These are phyloP conservation scores for Talaromyces funiculosus DNA, from an alignment of 2,329 filamentous ascomycete species.

Conservation along the genomic window DNA sequence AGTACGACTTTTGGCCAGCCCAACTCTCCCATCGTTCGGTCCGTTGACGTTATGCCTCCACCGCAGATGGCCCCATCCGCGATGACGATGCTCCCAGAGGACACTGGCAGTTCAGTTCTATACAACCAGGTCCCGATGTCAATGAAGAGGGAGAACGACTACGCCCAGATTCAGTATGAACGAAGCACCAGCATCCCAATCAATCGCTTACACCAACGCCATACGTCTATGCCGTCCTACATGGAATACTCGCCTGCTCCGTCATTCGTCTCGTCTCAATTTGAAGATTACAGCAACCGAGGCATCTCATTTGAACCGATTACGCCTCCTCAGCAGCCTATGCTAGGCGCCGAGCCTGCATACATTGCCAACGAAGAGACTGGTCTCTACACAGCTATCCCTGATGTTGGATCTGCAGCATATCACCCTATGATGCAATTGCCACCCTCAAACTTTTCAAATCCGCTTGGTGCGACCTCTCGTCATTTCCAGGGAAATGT, in stretches of 20 bases:
- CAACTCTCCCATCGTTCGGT: conserved; percentile 81
- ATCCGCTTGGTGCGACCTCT: conserved; percentile 68
- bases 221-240: conserved; percentile 97
- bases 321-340: conserved; percentile 85
- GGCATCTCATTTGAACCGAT: conserved; percentile 95
- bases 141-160: conserved; percentile 87
- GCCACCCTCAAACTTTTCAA: conserved; percentile 75
- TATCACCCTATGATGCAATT: conserved; percentile 89
- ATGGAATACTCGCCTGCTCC: conserved; percentile 97
- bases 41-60: conserved; percentile 85
- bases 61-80: conserved; percentile 64
- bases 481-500: conserved; percentile 68
- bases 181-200: conserved; percentile 74
- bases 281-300: conserved; percentile 95
- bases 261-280: conserved; percentile 97
- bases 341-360: conserved; percentile 80
- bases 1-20: conserved; percentile 63
- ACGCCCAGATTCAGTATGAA: conserved; percentile 76
- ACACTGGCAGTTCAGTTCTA: conserved; percentile 61
- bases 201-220: conserved; percentile 72
- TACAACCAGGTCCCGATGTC: conserved; percentile 67
- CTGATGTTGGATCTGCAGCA: conserved; percentile 68
- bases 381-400: conserved; percentile 89
- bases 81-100: conserved; percentile 56
- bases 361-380: conserved; percentile 99